These are phyloP conservation scores for Eucalyptus marginata DNA, from an alignment of 345 rosid genomes.

Conservation along the genomic window DNA sequence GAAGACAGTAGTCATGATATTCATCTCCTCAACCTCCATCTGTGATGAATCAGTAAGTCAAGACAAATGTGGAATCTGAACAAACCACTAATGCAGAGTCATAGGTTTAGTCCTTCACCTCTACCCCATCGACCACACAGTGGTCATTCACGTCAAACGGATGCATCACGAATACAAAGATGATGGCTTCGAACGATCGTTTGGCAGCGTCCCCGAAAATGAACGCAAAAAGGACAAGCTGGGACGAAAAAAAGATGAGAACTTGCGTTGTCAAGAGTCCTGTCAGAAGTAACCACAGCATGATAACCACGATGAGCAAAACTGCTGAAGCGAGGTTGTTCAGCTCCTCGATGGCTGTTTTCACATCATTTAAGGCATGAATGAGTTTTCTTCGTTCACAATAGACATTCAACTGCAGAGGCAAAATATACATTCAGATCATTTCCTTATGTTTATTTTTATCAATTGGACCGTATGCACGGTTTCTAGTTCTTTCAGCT, in stretches of 20 bases:
- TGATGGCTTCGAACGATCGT: conserved; percentile 39
- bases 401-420: conserved; percentile 30
- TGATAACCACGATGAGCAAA: conserved; percentile 10
- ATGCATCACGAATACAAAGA: conserved; percentile 65
- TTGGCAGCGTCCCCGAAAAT: conserved; percentile 41
- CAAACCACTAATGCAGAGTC: not conserved
- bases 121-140: conserved; percentile 61
- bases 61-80: not conserved
- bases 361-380: conserved; percentile 33
- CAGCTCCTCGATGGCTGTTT: conserved; percentile 49
- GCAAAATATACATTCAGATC: not conserved
- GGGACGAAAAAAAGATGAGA: conserved; percentile 43
- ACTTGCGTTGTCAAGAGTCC: conserved; percentile 35
- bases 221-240: conserved; percentile 30
- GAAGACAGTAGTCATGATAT: not conserved
- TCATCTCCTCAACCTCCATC: conserved; percentile 54
- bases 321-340: conserved; percentile 27
- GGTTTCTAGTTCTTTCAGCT: not conserved
- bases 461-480: rapidly evolving
- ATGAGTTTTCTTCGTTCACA: conserved; percentile 36
- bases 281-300: conserved; percentile 36
- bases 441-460: not conserved
- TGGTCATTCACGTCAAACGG: conserved; percentile 67
- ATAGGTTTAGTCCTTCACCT: conserved; percentile 13
- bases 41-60: not conserved